Conservation (phyloP, 1,284 basidiomycete species). For the Leccinum griseonigrum region DNA sequence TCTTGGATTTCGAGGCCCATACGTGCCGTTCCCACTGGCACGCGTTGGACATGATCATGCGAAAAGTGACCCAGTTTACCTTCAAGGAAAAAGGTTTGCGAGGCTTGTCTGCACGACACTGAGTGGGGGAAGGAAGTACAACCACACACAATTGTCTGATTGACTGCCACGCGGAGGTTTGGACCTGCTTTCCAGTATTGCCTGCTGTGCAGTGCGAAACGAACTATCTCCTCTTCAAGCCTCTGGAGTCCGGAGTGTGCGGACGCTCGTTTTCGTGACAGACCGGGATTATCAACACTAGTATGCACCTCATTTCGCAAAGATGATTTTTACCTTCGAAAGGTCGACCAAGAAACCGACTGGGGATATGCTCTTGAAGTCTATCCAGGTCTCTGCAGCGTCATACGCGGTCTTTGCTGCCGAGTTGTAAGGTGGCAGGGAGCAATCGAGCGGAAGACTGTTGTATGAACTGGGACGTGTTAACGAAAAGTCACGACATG, state of each 20-base stretch:
- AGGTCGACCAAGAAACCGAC: constrained; percentile 40
- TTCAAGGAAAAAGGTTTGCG: constrained; percentile 41
- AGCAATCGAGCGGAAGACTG: constrained; percentile 41
- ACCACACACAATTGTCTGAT: constrained; percentile 47
- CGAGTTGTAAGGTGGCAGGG: constrained; percentile 14
- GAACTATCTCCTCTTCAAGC: constrained; percentile 33
- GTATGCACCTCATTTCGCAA: constrained; percentile 41
- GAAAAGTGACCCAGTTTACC: constrained; percentile 51
- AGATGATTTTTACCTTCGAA: constrained; percentile 48
- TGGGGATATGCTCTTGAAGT: constrained; percentile 40
- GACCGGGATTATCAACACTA: constrained; percentile 36
- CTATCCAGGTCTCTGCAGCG: constrained; percentile 29
- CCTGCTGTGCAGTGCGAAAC: constrained; percentile 51
- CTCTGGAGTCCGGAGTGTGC: constrained; percentile 29
- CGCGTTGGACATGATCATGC: constrained; percentile 50
- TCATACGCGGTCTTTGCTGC: constrained; percentile 22
- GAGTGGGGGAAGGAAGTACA: constrained; percentile 6
- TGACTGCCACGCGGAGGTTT: constrained; percentile 59
- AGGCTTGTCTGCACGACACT: constrained; percentile 15
- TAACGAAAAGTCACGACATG: constrained; percentile 79
- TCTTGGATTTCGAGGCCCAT: constrained; percentile 33
- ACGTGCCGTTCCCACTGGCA: constrained; percentile 42
- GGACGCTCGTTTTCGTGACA: constrained; percentile 46
- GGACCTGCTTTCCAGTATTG: constrained; percentile 61
- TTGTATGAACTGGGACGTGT: constrained; percentile 90